Percentiles rank a stretch among this genome's conserved stretches.
phyloP scores from a whole-genome alignment of 352 stramenopile species.

The Phytophthora uliginosa region DNA sequence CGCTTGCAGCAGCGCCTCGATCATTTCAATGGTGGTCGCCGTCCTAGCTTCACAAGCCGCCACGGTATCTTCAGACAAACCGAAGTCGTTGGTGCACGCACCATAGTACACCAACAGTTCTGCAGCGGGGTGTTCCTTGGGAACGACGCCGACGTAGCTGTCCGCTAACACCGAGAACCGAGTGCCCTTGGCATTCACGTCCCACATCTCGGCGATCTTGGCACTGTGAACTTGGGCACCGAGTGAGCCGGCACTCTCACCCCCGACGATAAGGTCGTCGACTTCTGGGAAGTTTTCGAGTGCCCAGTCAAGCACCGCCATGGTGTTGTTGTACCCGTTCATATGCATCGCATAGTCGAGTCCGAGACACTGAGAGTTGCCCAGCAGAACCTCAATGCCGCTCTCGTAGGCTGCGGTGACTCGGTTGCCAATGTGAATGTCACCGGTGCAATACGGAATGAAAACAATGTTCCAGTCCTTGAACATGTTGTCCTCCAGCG shows the following conservation, averaged over 20 bases:
- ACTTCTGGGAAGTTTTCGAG: constrained; percentile 66
- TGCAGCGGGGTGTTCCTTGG: constrained; percentile 41
- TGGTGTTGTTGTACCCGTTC: constrained; percentile 76
- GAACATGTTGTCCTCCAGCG: constrained; percentile 66
- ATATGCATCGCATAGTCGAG: constrained; percentile 59
- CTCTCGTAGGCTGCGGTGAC: constrained; percentile 32
- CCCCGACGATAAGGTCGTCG: constrained; percentile 58
- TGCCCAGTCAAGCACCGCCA: constrained; percentile 69
- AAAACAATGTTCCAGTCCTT: constrained; percentile 81
- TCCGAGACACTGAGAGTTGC: constrained; percentile 41
- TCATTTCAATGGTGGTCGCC: constrained; percentile 46
- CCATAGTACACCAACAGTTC: constrained; percentile 54
- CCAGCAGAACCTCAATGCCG: constrained; percentile 44
- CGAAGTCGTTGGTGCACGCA: constrained; percentile 38
- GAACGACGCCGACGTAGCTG: constrained; percentile 67
- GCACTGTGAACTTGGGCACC: constrained; percentile 52
- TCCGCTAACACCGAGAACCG: constrained; percentile 57
- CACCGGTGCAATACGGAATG: constrained; percentile 78
- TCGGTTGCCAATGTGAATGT: constrained; percentile 69
- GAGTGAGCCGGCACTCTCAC: constrained; percentile 66
- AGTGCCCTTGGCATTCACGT: constrained; percentile 51
- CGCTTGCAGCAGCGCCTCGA: constrained; percentile 47
- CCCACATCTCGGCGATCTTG: constrained; percentile 62
- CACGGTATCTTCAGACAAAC: constrained; percentile 46
- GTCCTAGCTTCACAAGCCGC: constrained; percentile 52